Evolutionary conservation across 2,329 filamentous ascomycete genomes (phyloP).

Genomic region (Verticillium longisporum): DNA sequence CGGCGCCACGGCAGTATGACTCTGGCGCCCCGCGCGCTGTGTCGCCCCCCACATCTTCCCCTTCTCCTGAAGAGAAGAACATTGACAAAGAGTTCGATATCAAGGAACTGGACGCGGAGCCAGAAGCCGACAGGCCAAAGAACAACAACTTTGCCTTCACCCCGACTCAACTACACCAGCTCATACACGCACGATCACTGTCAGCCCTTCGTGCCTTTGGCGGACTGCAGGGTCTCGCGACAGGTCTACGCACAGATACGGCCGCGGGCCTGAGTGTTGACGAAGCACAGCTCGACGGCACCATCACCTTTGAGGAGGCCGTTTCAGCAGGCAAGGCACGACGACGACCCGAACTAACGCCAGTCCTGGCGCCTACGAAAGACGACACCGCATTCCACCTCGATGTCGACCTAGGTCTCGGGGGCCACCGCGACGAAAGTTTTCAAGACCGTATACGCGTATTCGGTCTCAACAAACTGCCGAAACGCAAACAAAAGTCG

Average conservation of each 20-base stretch:
- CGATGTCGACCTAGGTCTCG: constrained; percentile 9
- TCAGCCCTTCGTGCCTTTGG: constrained; percentile 43
- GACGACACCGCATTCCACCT: constrained; percentile 18
- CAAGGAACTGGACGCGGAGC: constrained; percentile 4
- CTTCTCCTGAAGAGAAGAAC: neutral
- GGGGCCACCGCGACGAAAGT: constrained; percentile 8
- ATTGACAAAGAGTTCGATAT: neutral
- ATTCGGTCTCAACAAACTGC: constrained; percentile 62
- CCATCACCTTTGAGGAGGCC: constrained; percentile 43
- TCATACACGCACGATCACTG: constrained; percentile 43
- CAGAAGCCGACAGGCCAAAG: constrained; percentile 5
- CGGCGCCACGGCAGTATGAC: neutral
- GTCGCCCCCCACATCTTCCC: neutral
- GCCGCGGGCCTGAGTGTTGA: constrained; percentile 41
- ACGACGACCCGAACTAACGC: constrained; percentile 18
- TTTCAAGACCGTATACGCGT: constrained; percentile 62
- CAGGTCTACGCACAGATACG: constrained; percentile 41
- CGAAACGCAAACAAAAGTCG: constrained; percentile 61
- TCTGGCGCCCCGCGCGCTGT: neutral
- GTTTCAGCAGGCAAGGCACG: constrained; percentile 26
- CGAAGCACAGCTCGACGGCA: constrained; percentile 37
- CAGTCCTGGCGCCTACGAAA: constrained; percentile 11
- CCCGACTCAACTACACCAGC: constrained; percentile 44
- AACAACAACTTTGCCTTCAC: constrained; percentile 48
- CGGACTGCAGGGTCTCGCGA: constrained; percentile 44